phyloP scores from a whole-genome alignment of 2,329 filamentous ascomycete genomes.

The Trichoderma oligosporum region DNA sequence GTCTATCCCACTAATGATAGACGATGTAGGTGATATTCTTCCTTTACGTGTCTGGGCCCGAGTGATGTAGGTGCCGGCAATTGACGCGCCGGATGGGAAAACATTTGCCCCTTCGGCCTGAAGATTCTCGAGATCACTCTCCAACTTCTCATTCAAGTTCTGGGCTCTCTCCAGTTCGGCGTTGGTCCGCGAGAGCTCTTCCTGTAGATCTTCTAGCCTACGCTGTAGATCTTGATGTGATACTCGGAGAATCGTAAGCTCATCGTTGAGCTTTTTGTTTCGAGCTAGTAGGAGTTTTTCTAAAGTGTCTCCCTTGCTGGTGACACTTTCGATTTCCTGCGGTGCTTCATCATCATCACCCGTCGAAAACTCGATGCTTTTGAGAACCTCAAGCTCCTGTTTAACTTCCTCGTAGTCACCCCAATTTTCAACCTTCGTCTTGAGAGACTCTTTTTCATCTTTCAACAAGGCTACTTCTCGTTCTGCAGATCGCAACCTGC shows the following conservation, averaged over 20 bases:
- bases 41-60: conserved; percentile 61
- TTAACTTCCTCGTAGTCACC: conserved; percentile 95
- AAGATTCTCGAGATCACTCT: conserved; percentile 83
- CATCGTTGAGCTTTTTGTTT: conserved; percentile 95
- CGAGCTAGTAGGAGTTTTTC: conserved; percentile 87
- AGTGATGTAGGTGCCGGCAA: conserved; percentile 84
- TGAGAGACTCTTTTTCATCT: conserved; percentile 76
- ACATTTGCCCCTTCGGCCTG: conserved; percentile 80
- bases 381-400: conserved; percentile 91
- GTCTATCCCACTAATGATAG: conserved; percentile 96
- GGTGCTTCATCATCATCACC: conserved; percentile 72
- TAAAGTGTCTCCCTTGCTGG: conserved; percentile 66
- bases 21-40: conserved; percentile 83
- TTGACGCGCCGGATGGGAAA: conserved; percentile 85
- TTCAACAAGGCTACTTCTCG: conserved; percentile 70
- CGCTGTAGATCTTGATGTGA: conserved; percentile 89
- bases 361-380: conserved; percentile 95
- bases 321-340: conserved; percentile 37
- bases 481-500: conserved; percentile 72
- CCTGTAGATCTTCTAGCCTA: conserved; percentile 74
- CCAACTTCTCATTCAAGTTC: conserved; percentile 80
- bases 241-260: conserved; percentile 86
- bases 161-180: conserved; percentile 82
- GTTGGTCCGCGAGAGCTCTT: conserved; percentile 78
- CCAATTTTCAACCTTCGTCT: conserved; percentile 80